Evolutionary conservation across 345 rosid species (phyloP).

Genomic region (Kandelia obovata): DNA sequence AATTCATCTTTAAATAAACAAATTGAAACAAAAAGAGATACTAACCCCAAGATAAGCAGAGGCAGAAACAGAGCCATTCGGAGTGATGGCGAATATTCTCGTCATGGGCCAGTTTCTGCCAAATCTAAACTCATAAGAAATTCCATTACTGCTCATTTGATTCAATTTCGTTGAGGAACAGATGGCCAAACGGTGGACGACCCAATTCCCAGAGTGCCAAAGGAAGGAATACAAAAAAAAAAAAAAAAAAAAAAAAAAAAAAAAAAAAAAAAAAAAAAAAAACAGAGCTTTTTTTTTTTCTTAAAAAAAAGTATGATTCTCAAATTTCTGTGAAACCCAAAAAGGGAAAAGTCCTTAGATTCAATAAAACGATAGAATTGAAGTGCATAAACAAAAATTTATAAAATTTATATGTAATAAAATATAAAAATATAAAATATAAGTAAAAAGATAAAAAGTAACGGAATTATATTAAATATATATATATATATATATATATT

Average conservation of each 20-base stretch:
- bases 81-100: slow-evolving; percentile 20
- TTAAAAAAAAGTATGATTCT: no score
- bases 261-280: not conserved
- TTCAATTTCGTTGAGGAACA: slow-evolving; percentile 26
- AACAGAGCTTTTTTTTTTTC: not conserved
- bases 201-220: slow-evolving; percentile 16
- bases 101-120: slow-evolving; percentile 4
- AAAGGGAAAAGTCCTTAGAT: not conserved
- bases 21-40: not conserved
- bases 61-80: slow-evolving; percentile 43
- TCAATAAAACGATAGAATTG: not conserved
- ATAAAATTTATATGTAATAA: no score
- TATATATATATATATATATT: no score
- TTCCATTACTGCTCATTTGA: not conserved
- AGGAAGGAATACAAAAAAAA: not conserved
- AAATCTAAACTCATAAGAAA: slow-evolving; percentile 19
- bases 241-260: not conserved
- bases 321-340: not conserved
- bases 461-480: no score
- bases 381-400: not conserved
- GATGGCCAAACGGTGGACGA: slow-evolving; percentile 28
- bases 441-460: no score
- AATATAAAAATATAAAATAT: no score
- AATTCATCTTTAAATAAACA: not conserved
- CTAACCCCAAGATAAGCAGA: slow-evolving; percentile 46